These are phyloP conservation scores for Apiospora kogelbergensis DNA, from an alignment of 2,329 filamentous ascomycete genomes.

Conservation along the genomic window DNA sequence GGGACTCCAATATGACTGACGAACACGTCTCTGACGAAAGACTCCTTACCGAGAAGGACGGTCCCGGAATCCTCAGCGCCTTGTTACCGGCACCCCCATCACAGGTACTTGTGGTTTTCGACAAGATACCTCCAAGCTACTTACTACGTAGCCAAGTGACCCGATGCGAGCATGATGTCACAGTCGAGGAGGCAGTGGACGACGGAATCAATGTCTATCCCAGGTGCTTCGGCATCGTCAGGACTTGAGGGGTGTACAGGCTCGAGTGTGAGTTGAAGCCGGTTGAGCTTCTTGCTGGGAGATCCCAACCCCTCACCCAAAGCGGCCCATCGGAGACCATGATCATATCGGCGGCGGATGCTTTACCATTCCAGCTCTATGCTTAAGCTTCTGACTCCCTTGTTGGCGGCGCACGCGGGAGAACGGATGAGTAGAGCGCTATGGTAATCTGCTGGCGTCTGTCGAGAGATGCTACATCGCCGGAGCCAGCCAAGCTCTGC, in stretches of 20 bases:
- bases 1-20: background rate
- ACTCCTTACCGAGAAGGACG: background rate
- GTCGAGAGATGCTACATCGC: background rate
- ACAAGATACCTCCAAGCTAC: background rate
- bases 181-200: background rate
- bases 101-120: background rate
- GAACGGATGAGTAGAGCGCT: background rate
- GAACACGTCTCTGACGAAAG: background rate
- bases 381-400: background rate
- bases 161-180: background rate
- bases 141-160: background rate
- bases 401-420: background rate
- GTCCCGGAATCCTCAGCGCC: background rate
- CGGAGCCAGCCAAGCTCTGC: background rate
- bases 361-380: background rate
- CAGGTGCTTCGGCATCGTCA: background rate
- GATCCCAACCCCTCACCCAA: background rate
- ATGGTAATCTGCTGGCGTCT: background rate
- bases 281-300: background rate
- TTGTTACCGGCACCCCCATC: background rate
- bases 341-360: background rate
- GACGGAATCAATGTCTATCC: background rate
- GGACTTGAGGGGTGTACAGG: background rate
- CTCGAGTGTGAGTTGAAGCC: background rate
- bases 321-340: background rate